Evolutionary conservation across 352 stramenopile species (phyloP).

Genomic region (Albugo laibachii): DNA sequence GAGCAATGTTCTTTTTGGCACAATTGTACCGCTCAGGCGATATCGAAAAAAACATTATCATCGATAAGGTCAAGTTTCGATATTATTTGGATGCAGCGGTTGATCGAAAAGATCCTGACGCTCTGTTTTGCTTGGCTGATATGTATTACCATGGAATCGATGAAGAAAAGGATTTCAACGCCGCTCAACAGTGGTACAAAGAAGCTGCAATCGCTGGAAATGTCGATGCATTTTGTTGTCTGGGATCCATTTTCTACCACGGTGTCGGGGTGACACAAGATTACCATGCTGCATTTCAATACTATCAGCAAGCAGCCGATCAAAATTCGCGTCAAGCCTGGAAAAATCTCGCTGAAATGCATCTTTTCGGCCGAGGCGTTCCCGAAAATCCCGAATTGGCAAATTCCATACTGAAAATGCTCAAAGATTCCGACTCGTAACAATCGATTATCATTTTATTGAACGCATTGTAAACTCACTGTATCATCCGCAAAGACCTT

Average conservation of each 20-base stretch:
- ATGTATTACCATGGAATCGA: slow-evolving; percentile 73
- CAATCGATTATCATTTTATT: background rate
- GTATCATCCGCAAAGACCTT: no score
- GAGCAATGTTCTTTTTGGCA: slow-evolving; percentile 62
- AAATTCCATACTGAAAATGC: slow-evolving; percentile 73
- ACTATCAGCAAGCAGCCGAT: slow-evolving; percentile 74
- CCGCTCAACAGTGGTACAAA: slow-evolving; percentile 49
- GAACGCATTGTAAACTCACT: background rate
- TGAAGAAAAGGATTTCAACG: slow-evolving; percentile 39
- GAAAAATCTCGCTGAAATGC: slow-evolving; percentile 81
- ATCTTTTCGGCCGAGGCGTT: slow-evolving; percentile 48
- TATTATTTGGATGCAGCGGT: slow-evolving; percentile 42
- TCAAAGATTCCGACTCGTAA: slow-evolving; percentile 32
- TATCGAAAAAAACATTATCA: slow-evolving; percentile 17
- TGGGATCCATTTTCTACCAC: slow-evolving; percentile 66
- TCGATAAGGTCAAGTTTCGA: slow-evolving; percentile 35
- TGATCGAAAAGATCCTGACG: slow-evolving; percentile 36
- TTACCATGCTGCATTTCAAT: slow-evolving; percentile 62
- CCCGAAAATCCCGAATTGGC: slow-evolving; percentile 59
- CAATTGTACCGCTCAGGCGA: slow-evolving; percentile 77
- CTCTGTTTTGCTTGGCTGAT: slow-evolving; percentile 71
- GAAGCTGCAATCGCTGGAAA: slow-evolving; percentile 36
- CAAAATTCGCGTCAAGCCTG: slow-evolving; percentile 67
- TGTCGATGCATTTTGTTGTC: slow-evolving; percentile 56
- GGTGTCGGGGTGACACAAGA: slow-evolving; percentile 41